phyloP scores from a whole-genome alignment of 495 filamentous ascomycete genomes.

The Letharia columbiana region DNA sequence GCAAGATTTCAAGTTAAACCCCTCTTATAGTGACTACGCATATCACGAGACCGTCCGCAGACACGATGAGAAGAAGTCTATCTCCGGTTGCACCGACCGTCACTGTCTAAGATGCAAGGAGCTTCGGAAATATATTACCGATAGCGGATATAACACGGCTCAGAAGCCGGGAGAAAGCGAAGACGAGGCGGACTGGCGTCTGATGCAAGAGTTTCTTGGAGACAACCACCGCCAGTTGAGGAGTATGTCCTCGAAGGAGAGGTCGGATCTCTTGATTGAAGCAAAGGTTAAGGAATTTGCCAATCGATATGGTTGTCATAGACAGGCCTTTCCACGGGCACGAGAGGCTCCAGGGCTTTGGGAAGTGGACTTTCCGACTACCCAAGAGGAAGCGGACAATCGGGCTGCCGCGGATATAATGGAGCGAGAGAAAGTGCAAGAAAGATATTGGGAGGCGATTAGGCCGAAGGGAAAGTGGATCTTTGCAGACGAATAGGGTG shows the following conservation, averaged over 20 bases:
- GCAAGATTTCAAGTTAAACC: conserved; percentile 79
- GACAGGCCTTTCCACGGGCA: conserved; percentile 60
- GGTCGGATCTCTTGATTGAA: conserved; percentile 51
- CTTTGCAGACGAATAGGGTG: conserved; percentile 67
- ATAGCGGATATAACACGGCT: conserved; percentile 25
- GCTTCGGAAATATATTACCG: conserved; percentile 57
- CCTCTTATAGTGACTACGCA: conserved; percentile 61
- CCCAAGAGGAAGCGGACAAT: conserved; percentile 63
- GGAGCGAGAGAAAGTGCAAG: conserved; percentile 55
- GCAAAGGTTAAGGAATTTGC: conserved; percentile 61
- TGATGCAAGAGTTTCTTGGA: conserved; percentile 63
- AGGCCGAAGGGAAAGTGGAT: conserved; percentile 63
- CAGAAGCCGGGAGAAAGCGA: conserved; percentile 19
- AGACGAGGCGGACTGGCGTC: conserved; percentile 39
- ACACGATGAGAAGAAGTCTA: conserved; percentile 61
- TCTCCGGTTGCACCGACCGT: conserved; percentile 68
- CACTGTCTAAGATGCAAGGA: conserved; percentile 63
- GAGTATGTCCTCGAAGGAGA: conserved; percentile 42
- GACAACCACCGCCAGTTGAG: conserved; percentile 32
- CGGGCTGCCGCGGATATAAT: conserved; percentile 50
- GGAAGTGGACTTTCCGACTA: conserved; percentile 78
- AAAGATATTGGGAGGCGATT: conserved; percentile 76
- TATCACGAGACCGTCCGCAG: conserved; percentile 68
- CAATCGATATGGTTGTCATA: conserved; percentile 65
- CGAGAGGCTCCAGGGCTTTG: conserved; percentile 79